Evolutionary conservation across 2,329 filamentous ascomycete genomes (phyloP).

Genomic region (Sporothrix schenckii): DNA sequence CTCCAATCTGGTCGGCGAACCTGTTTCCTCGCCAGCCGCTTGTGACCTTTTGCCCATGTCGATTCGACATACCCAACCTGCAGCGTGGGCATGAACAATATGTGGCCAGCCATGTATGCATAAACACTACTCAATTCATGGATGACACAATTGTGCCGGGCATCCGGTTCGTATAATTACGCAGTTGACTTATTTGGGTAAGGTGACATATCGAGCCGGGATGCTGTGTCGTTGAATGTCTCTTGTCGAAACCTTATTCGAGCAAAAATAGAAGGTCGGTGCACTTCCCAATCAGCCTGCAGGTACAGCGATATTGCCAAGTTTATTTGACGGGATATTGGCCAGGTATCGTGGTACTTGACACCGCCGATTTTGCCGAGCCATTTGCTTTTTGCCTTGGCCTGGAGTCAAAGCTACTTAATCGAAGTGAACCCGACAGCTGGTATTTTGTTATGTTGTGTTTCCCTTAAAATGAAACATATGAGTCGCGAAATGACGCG

Average conservation of each 20-base stretch:
- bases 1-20: neutral
- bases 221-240: neutral
- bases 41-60: neutral
- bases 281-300: neutral
- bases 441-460: neutral
- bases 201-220: neutral
- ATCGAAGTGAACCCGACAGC: neutral
- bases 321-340: neutral
- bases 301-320: neutral
- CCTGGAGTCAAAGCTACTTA: neutral
- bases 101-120: neutral
- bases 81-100: neutral
- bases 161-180: neutral
- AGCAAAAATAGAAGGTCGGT: neutral
- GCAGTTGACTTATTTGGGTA: neutral
- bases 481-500: neutral
- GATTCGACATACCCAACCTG: neutral
- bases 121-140: neutral
- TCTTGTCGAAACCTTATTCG: neutral
- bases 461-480: neutral
- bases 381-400: neutral
- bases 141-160: slow-evolving; percentile 4
- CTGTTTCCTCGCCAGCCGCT: neutral
- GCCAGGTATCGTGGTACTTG: neutral
- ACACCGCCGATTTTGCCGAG: slow-evolving; percentile 8